A percentile compares a stretch with the other conserved stretches of the same genome.
phyloP scores from a whole-genome alignment of 192 early-diverging fungal genomes.

The Radiomyces spectabilis region DNA sequence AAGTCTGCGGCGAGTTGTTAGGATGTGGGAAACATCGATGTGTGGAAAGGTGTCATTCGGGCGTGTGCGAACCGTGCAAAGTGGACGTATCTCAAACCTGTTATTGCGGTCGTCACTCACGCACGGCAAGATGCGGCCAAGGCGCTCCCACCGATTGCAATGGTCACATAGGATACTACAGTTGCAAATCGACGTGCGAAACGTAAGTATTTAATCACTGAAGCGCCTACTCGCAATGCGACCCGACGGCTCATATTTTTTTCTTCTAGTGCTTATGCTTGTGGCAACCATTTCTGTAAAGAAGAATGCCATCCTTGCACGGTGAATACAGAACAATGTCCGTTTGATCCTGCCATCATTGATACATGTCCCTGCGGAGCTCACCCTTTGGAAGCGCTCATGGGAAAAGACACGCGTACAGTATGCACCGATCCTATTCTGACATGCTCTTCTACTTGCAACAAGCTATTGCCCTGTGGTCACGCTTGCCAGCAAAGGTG shows the following conservation, averaged over 20 bases:
- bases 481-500: constrained; percentile 54
- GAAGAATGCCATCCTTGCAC: constrained; percentile 45
- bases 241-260: neutral
- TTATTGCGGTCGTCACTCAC: constrained; percentile 59
- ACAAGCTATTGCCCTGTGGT: constrained; percentile 48
- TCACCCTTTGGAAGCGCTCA: constrained; percentile 21
- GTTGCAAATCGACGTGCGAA: constrained; percentile 40
- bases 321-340: constrained; percentile 33
- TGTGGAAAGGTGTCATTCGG: constrained; percentile 58
- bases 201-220: constrained; percentile 22
- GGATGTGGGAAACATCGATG: constrained; percentile 70
- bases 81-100: constrained; percentile 49
- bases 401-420: constrained; percentile 20
- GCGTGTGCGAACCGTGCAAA: constrained; percentile 58
- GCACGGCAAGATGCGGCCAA: constrained; percentile 49
- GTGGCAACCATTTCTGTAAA: constrained; percentile 43
- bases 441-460: constrained; percentile 54
- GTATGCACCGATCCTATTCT: constrained; percentile 50
- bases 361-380: constrained; percentile 49
- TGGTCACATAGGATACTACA: constrained; percentile 40
- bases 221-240: too few relatives aligned
- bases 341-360: constrained; percentile 39
- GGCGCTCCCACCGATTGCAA: constrained; percentile 35
- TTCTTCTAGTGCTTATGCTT: constrained; percentile 33
- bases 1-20: constrained; percentile 58